A percentile compares a stretch with the other conserved stretches of the same genome.
These are phyloP conservation scores for Lumnitzera littorea DNA, from an alignment of 345 rosid genomes.

Conservation along the genomic window DNA sequence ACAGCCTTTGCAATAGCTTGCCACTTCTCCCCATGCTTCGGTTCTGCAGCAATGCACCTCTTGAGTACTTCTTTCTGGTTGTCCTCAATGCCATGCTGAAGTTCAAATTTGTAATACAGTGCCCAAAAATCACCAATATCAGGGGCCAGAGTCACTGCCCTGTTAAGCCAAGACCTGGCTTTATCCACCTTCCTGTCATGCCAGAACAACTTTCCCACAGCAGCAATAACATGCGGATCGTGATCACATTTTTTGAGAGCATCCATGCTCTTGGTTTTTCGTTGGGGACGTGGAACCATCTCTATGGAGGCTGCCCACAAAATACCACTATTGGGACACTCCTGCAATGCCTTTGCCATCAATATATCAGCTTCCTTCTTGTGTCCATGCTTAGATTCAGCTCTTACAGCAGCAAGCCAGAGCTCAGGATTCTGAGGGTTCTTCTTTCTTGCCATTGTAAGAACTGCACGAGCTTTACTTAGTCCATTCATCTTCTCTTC, in stretches of 20 bases:
- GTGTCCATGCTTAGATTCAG: constrained; percentile 69
- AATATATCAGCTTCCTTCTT: constrained; percentile 72
- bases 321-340: constrained; percentile 83
- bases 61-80: constrained; percentile 67
- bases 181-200: constrained; percentile 86
- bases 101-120: constrained; percentile 74
- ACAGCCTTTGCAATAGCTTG: constrained; percentile 73
- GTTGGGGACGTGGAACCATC: constrained; percentile 79
- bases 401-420: constrained; percentile 90
- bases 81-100: constrained; percentile 77
- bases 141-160: constrained; percentile 78
- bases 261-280: constrained; percentile 63
- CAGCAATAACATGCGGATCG: constrained; percentile 79
- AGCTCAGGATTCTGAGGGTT: constrained; percentile 72
- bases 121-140: constrained; percentile 93
- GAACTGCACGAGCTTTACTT: constrained; percentile 78
- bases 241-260: constrained; percentile 75
- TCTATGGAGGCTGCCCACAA: constrained; percentile 85
- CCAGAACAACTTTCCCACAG: constrained; percentile 86
- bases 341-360: constrained; percentile 95
- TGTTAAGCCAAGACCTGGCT: constrained; percentile 74
- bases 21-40: constrained; percentile 92
- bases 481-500: constrained; percentile 73
- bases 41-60: constrained; percentile 70
- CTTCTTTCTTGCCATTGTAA: constrained; percentile 71